A percentile compares a stretch with the other conserved stretches of the same genome.
These are phyloP conservation scores for Acrasis kona DNA, from an alignment of 78 protist species.

Conservation along the genomic window DNA sequence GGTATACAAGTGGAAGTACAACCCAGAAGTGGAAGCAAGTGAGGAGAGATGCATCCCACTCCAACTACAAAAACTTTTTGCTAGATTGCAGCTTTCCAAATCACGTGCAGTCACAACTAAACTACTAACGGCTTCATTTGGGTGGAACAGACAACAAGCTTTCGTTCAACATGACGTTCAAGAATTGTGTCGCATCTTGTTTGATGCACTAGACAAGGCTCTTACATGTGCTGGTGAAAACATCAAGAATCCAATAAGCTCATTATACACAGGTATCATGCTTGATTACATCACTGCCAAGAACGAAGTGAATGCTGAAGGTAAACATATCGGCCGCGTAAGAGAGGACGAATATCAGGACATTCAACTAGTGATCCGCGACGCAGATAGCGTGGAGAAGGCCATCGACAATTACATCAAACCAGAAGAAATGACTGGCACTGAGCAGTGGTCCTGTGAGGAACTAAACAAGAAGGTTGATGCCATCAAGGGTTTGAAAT, in stretches of 20 bases:
- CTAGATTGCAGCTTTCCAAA: constrained; percentile 41
- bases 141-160: constrained; percentile 85
- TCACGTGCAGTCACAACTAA: constrained; percentile 51
- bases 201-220: constrained; percentile 80
- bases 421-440: constrained; percentile 80
- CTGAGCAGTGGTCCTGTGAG: constrained; percentile 78
- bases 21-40: not conserved
- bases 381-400: constrained; percentile 34
- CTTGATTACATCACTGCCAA: not conserved
- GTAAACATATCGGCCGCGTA: constrained; percentile 37
- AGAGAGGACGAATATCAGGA: constrained; percentile 75
- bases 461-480: constrained; percentile 6
- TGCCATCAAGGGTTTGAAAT: constrained; percentile 66
- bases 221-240: not conserved
- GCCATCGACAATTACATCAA: constrained; percentile 67
- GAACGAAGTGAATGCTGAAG: not conserved
- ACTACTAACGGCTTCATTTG: constrained; percentile 82
- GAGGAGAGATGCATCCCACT: constrained; percentile 30
- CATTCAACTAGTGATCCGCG: constrained; percentile 76
- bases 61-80: constrained; percentile 56
- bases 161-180: constrained; percentile 96
- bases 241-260: not conserved
- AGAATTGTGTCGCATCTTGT: constrained; percentile 84
- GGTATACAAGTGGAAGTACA: not conserved
- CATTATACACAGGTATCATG: not conserved